Percentiles rank a stretch among this genome's conserved stretches.
phyloP scores from a whole-genome alignment of 768 basidiomycete genomes.

The Tremella mesenterica region DNA sequence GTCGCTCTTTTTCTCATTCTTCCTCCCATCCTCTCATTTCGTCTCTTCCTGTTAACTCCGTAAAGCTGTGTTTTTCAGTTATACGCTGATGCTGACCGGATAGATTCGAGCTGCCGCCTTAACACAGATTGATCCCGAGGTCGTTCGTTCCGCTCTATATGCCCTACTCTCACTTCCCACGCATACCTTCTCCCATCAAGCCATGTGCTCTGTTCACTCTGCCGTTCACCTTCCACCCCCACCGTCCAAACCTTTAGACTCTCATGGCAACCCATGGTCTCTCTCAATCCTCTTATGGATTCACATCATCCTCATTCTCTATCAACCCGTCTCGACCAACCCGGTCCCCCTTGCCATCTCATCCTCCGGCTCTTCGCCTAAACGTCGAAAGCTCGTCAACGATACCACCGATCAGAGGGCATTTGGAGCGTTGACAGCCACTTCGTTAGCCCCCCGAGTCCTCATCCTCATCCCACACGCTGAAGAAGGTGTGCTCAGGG shows the following conservation, averaged over 20 bases:
- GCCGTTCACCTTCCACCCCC: neutral
- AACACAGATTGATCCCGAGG: neutral
- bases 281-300: neutral
- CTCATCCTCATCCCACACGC: constrained; percentile 4
- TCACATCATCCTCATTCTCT: constrained; percentile 4
- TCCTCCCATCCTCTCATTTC: no score
- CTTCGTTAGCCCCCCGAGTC: constrained; percentile 1
- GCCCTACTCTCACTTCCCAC: neutral
- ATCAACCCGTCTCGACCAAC: neutral
- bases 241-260: neutral
- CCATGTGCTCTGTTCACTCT: neutral
- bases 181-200: neutral
- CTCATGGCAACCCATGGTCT: constrained; percentile 4
- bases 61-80: no score
- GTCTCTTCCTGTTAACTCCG: no score
- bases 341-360: neutral
- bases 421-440: constrained; percentile 4
- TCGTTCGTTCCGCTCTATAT: constrained; percentile 1
- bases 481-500: constrained; percentile 1
- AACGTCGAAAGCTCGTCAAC: neutral
- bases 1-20: no score
- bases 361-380: neutral
- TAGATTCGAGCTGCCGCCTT: neutral
- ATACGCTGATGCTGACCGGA: no score
- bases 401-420: constrained; percentile 1